Evolutionary conservation across 257 asterid species (phyloP).

Genomic region (Solanum dulcamara): DNA sequence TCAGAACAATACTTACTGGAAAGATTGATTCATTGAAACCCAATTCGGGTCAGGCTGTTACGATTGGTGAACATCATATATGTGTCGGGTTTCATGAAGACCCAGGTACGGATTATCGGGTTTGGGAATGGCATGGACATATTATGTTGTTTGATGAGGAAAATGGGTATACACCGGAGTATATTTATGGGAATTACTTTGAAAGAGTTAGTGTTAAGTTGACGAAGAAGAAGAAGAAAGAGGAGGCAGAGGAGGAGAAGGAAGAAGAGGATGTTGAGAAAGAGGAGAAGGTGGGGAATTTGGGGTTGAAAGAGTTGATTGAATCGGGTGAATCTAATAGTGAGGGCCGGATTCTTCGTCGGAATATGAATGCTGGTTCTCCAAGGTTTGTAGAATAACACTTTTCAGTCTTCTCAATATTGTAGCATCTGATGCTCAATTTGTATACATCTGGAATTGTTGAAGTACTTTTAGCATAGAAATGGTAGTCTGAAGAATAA

Average conservation of each 20-base stretch:
- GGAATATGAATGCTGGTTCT: constrained; percentile 51
- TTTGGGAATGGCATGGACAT: constrained; percentile 99
- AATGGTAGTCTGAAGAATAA: neutral
- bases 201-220: constrained; percentile 37
- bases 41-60: constrained; percentile 78
- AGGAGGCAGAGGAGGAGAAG: neutral
- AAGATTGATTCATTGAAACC: constrained; percentile 62
- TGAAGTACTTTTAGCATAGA: neutral
- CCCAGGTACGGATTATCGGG: constrained; percentile 60
- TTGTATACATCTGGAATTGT: neutral
- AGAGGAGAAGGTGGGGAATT: constrained; percentile 34
- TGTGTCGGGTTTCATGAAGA: constrained; percentile 86
- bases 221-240: constrained; percentile 7
- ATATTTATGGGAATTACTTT: constrained; percentile 84
- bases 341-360: constrained; percentile 52
- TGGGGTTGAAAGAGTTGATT: constrained; percentile 81
- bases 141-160: constrained; percentile 88
- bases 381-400: constrained; percentile 29
- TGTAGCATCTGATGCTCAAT: neutral
- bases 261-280: constrained; percentile 4
- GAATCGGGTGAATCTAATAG: constrained; percentile 35
- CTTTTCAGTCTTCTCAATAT: neutral
- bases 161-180: constrained; percentile 79
- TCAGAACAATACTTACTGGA: constrained; percentile 50
- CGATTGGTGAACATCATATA: constrained; percentile 78